These are phyloP conservation scores for Allomyces macrogynus DNA, from an alignment of 192 early-diverging fungal genomes.

Conservation along the genomic window DNA sequence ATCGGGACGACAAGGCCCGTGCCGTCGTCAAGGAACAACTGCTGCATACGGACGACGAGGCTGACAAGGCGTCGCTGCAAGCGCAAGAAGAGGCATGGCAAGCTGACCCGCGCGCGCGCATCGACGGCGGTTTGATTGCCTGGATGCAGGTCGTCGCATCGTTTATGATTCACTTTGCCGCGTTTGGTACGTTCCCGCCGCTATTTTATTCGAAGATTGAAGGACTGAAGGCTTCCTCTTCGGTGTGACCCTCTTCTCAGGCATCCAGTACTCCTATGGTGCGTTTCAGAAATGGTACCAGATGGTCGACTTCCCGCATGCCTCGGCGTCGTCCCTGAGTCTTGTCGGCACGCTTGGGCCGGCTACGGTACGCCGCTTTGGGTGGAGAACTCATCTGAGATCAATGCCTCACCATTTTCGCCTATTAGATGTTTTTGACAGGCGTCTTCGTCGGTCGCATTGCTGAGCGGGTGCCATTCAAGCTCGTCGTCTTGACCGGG, in stretches of 20 bases:
- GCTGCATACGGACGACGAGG: too few species aligned
- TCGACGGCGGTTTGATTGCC: slow-evolving; percentile 19
- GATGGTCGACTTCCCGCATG: slow-evolving; percentile 2
- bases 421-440: background rate
- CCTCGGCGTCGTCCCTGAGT: background rate
- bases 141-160: slow-evolving; percentile 20
- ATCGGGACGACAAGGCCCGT: slow-evolving; percentile 3
- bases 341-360: slow-evolving; percentile 4
- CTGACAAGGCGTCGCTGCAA: too few species aligned
- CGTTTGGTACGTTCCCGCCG: slow-evolving; percentile 6
- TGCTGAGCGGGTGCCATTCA: slow-evolving; percentile 11
- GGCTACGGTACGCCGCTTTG: background rate
- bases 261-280: slow-evolving; percentile 14
- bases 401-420: too few species aligned
- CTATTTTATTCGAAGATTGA: too few species aligned
- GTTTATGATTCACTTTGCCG: slow-evolving; percentile 18
- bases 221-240: too few species aligned
- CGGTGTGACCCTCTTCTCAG: too few species aligned
- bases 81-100: too few species aligned
- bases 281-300: slow-evolving; percentile 5
- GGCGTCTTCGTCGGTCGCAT: slow-evolving; percentile 4
- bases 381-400: too few species aligned
- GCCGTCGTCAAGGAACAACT: too few species aligned
- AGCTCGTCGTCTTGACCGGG: slow-evolving; percentile 6
- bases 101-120: background rate